Evolutionary conservation across 2,329 filamentous ascomycete genomes (phyloP).

Genomic region (Monilinia laxa): DNA sequence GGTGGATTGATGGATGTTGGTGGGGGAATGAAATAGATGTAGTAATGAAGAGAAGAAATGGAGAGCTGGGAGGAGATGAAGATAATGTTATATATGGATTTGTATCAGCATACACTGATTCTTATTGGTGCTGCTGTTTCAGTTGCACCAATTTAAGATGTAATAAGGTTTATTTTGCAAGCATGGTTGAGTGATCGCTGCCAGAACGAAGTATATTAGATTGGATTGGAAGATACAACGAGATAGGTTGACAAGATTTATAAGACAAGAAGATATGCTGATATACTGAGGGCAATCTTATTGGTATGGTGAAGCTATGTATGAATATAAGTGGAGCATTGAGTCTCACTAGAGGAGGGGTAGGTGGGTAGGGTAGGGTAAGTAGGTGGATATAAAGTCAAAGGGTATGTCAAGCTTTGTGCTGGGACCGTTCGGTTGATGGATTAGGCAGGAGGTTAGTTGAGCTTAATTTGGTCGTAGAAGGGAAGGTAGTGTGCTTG

Average conservation of each 20-base stretch:
- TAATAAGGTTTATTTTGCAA: too few relatives aligned
- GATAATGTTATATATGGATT: neutral
- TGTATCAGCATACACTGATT: neutral
- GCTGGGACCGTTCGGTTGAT: neutral
- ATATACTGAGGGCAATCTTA: neutral
- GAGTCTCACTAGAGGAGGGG: slow-evolving; percentile 4
- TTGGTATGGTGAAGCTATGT: neutral
- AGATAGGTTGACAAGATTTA: too few relatives aligned
- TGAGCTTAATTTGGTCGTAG: neutral
- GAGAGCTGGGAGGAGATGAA: neutral
- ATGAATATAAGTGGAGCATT: neutral
- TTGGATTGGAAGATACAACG: too few relatives aligned
- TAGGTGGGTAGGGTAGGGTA: neutral
- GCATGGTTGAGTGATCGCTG: too few relatives aligned
- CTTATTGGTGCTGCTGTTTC: too few relatives aligned
- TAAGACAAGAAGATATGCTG: neutral
- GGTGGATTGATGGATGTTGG: neutral
- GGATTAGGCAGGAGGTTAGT: too few relatives aligned
- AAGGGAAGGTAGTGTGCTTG: neutral
- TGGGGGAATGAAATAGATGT: neutral
- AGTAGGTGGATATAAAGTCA: neutral
- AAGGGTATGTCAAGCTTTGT: neutral
- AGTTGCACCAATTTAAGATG: too few relatives aligned
- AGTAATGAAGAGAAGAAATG: neutral
- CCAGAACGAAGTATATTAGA: too few relatives aligned